These are phyloP conservation scores for Penicillium robsamsonii DNA, from an alignment of 495 filamentous ascomycete genomes.

Conservation along the genomic window DNA sequence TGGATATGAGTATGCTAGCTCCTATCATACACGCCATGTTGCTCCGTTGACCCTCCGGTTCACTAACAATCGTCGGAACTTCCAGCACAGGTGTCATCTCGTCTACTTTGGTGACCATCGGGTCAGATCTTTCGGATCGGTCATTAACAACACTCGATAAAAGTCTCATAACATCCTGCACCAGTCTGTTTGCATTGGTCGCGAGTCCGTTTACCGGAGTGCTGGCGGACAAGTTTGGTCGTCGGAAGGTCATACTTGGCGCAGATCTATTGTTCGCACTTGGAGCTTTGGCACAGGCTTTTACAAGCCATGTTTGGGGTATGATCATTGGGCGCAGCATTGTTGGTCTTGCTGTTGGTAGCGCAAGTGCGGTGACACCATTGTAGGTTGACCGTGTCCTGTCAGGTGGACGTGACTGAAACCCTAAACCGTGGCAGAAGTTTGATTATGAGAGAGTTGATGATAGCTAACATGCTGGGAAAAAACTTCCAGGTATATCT, in stretches of 20 bases:
- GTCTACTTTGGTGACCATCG: conserved; percentile 78
- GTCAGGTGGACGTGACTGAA: neutral
- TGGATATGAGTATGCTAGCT: conserved; percentile 65
- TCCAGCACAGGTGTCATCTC: conserved; percentile 87
- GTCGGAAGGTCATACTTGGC: conserved; percentile 71
- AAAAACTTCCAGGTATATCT: conserved; percentile 68
- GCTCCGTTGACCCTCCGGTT: neutral
- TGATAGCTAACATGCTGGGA: neutral
- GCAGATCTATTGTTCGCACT: conserved; percentile 76
- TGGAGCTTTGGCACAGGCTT: conserved; percentile 71
- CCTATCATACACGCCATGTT: neutral
- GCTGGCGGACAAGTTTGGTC: conserved; percentile 70
- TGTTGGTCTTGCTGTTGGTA: conserved; percentile 79
- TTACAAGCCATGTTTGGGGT: conserved; percentile 55
- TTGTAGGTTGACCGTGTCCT: conserved; percentile 46
- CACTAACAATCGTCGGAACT: conserved; percentile 18
- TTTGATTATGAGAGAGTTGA: neutral
- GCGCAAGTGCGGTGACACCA: conserved; percentile 78
- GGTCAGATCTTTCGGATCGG: conserved; percentile 65
- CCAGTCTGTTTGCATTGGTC: conserved; percentile 75
- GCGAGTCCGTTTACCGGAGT: conserved; percentile 73
- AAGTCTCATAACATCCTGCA: conserved; percentile 78
- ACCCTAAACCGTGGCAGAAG: neutral
- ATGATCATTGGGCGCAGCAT: conserved; percentile 81
- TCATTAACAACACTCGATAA: conserved; percentile 74